Evolutionary conservation across 2,329 filamentous ascomycete species (phyloP), one percentile per base, ranked within the genome.

Genomic region (Epichloe brachyelytri): DNA sequence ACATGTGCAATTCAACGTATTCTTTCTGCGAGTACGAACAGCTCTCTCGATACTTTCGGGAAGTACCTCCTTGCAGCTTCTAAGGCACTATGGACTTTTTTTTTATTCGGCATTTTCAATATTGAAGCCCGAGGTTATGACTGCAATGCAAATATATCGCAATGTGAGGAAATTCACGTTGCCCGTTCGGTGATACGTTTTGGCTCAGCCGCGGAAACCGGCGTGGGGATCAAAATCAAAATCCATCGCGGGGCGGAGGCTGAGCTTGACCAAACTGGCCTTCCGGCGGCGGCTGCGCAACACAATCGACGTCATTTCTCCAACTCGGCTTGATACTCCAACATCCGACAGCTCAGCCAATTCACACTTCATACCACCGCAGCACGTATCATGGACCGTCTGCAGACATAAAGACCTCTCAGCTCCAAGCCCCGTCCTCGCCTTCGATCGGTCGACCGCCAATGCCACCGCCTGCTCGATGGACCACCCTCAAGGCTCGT

Each of bases 401-500:
- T 48, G 52, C 50, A 51, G 40, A 49, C 41, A 22, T 59, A 54
- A 54, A 49, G 26, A 36, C 15, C 41, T 10, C 22, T 26, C 48
- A 39, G 45, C 46, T 19, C 34, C 14, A 26, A 11, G 12, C 17
- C 22, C 22, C 22, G 43, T n/a, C 49, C 40, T 37, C 30, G 50
- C 50, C 41, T 51, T 52, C 53, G 44, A 52, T 51, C 53, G 53
- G 38, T 33, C 30, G 41, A 34, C 48, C 46, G 39, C 54, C 51
- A 46, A 51, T 53, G 49, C 54, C 47, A 30, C 43, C 48, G 40
- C 43, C 34, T 51, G 46, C 41, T 36, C 48, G 56, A 79, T 79
- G 76, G 75, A 78, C 62, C 67, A 71, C 63, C 63, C 66, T 51
- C 63, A 71, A 43, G 59, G 66, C 55, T 59, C 68, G 48, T 75